A percentile compares a stretch with the other conserved stretches of the same genome.
Conservation (phyloP, 805 yeast species). For the Diddensiella caesifluorescens region DNA sequence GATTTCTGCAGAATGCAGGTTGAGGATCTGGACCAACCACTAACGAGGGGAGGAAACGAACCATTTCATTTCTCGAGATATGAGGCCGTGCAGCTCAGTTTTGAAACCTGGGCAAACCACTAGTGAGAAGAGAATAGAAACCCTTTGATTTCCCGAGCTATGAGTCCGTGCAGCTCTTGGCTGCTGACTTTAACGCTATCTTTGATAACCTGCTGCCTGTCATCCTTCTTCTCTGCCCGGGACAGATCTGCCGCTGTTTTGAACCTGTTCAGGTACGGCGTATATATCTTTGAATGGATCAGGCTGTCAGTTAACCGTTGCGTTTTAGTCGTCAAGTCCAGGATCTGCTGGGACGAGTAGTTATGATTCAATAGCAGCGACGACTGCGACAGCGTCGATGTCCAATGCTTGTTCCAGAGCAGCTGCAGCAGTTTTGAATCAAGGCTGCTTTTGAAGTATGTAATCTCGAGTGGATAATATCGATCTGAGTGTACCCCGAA, state of each 20-base stretch:
- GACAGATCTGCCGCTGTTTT: neutral
- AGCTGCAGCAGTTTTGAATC: slow-evolving; percentile 46
- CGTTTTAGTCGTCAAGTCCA: slow-evolving; percentile 26
- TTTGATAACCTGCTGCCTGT: neutral
- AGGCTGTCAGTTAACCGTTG: neutral
- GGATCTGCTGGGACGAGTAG: slow-evolving; percentile 27
- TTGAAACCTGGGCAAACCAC: slow-evolving; percentile 22
- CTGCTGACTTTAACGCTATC: slow-evolving; percentile 9
- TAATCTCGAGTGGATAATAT: slow-evolving; percentile 63
- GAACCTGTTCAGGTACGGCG: slow-evolving; percentile 1
- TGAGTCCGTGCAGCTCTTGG: slow-evolving; percentile 12
- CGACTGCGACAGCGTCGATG: slow-evolving; percentile 35
- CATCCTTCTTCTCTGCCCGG: neutral
- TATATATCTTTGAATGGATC: neutral
- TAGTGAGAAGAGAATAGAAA: slow-evolving; percentile 4
- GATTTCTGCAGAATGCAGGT: no score
- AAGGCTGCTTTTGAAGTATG: slow-evolving; percentile 47
- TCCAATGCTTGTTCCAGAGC: slow-evolving; percentile 46
- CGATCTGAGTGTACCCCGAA: slow-evolving; percentile 66
- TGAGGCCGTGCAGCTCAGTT: slow-evolving; percentile 25
- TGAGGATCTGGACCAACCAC: no score
- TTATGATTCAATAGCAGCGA: slow-evolving; percentile 25
- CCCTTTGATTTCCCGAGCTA: slow-evolving; percentile 1
- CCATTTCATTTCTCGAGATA: slow-evolving; percentile 25
- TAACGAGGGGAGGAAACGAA: no score